Conservation (phyloP, 306 rosid genomes). For the Ceratonia siliqua region DNA sequence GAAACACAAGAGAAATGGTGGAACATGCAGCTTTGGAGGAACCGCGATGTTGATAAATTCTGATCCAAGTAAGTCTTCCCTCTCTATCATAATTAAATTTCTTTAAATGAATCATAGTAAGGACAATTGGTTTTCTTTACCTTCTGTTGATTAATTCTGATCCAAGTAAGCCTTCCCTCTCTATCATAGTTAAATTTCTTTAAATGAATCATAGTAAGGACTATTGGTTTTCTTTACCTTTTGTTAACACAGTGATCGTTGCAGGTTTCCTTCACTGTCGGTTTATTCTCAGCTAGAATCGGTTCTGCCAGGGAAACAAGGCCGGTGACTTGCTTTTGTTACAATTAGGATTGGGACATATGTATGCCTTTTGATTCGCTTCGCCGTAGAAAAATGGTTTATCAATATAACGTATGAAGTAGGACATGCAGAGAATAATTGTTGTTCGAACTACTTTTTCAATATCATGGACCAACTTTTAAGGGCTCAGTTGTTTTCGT, state of each 20-base stretch:
- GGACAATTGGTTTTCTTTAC: no score
- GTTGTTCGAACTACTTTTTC: constrained; percentile 1
- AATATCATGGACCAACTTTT: constrained; percentile 13
- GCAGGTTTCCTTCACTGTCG: constrained; percentile 86
- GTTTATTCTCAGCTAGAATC: constrained; percentile 59
- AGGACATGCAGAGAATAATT: constrained; percentile 7
- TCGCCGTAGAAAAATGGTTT: neutral
- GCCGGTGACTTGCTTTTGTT: constrained; percentile 20
- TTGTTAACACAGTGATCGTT: constrained; percentile 22
- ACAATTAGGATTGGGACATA: constrained; percentile 29
- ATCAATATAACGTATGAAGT: constrained; percentile 28
- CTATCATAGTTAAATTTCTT: neutral
- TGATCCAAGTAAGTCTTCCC: constrained; percentile 76
- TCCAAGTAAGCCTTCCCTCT: constrained; percentile 63
- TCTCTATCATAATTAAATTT: neutral
- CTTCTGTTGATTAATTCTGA: constrained; percentile 55
- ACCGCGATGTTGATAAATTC: constrained; percentile 82
- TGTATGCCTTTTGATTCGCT: constrained; percentile 39
- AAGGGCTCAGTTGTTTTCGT: constrained; percentile 19
- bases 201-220: neutral
- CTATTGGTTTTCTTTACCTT: neutral
- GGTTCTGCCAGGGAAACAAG: constrained; percentile 15
- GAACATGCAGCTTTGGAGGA: constrained; percentile 86
- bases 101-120: neutral
- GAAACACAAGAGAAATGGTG: constrained; percentile 85